Percentiles rank a stretch among this genome's conserved stretches.
phyloP scores from a whole-genome alignment of 257 asterid genomes.

The Solanum boliviense region DNA sequence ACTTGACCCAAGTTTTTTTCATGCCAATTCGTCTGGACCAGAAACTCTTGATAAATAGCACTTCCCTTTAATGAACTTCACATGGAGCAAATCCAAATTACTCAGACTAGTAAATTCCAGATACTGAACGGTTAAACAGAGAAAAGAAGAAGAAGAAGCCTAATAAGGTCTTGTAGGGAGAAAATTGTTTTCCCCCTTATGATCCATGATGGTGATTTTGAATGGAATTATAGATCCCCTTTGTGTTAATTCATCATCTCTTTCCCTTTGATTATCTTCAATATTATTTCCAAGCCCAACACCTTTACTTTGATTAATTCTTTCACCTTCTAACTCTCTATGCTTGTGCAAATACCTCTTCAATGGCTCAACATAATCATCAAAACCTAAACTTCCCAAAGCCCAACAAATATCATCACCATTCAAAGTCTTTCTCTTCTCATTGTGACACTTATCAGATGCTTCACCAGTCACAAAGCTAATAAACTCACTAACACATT shows the following conservation, averaged over 20 bases:
- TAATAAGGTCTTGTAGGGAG: neutral
- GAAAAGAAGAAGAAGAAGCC: neutral
- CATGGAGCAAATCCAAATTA: neutral
- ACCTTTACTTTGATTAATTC: constrained; percentile 11
- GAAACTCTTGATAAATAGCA: neutral
- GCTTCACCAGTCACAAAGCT: constrained; percentile 63
- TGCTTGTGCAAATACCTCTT: constrained; percentile 46
- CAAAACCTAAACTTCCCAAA: constrained; percentile 24
- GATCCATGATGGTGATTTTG: neutral
- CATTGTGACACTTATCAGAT: constrained; percentile 56
- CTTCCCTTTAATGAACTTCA: neutral
- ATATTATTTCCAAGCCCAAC: neutral
- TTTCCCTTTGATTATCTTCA: neutral
- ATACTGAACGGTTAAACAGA: neutral
- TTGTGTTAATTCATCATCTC: neutral
- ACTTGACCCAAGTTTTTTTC: neutral
- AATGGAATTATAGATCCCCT: neutral
- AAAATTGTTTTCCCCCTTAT: neutral
- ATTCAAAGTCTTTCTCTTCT: constrained; percentile 56
- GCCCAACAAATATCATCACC: constrained; percentile 54
- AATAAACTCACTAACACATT: constrained; percentile 59
- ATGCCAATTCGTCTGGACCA: neutral
- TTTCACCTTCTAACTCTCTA: constrained; percentile 60
- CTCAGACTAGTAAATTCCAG: neutral
- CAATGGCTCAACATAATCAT: constrained; percentile 41